Base-by-base conservation (phyloP, 2,329 filamentous ascomycete genomes). In the Colletotrichum godetiae region DNA sequence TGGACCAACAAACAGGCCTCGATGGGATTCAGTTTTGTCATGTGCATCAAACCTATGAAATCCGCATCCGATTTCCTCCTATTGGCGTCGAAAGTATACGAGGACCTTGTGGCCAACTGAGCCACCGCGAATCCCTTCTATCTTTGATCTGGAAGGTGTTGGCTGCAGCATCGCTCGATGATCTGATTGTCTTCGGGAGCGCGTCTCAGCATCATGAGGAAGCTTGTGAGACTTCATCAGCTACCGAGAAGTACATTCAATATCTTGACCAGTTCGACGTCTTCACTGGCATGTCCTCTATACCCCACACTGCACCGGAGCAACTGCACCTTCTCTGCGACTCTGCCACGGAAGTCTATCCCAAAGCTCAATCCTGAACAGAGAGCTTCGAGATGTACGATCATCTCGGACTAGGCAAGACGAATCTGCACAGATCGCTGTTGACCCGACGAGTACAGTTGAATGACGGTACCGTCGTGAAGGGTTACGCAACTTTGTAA, bases 1-100 rank as follows among this genome's bases (percentile, higher is more conserved):
- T 88, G 83, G 88, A 88, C 82, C 90, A 91, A 84, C 87, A 89
- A 84, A 86, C 87, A 81, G 84, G 88, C 86, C 86, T 93, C 86
- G 92, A 94, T 85, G 95, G 93, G 93, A 89, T 92, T 80, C 89
- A 92, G 81, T 93, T 95, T 90, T 94, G 94, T 86, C 92, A 92
- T 88, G 88, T 89, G 85, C 90, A 92, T 84, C 86, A 91, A 84
- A 86, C 88, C 83, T 91, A 90, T 84, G 88, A 89, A 86, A 89
- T 86, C 81, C 59, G 49, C 31, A 33, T 8, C 49, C 87, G 88
- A 81, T 91, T 89, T 84, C 85, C 87, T 82, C 85, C 92, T 88
- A 92, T 92, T 87, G 85, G 88, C 78, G 78, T 84, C 82, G 84
- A 88, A 84, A 82, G 82, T 84, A 81, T 82, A 82, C 83, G 83